phyloP scores from a whole-genome alignment of 2,329 filamentous ascomycete genomes.

The Paecilomyces fulvus region DNA sequence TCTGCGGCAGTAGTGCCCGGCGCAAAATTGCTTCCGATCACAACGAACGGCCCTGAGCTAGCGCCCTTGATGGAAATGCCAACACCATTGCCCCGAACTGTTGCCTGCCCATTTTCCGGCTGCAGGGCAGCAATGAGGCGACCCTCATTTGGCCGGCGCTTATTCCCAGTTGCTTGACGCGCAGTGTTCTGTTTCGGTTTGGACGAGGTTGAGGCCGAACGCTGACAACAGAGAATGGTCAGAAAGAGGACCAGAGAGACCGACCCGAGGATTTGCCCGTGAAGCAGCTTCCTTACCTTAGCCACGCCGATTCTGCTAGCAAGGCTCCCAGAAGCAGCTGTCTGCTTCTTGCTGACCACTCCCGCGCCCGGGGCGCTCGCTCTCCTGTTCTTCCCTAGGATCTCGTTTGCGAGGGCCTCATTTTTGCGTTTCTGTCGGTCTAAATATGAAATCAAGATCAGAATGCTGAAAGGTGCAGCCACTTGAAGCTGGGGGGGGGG shows the following conservation, averaged over 20 bases:
- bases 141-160: slow-evolving; percentile 26
- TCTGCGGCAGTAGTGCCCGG: slow-evolving; percentile 58
- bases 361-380: slow-evolving; percentile 39
- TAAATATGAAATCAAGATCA: slow-evolving; percentile 15
- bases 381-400: slow-evolving; percentile 48
- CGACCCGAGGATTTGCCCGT: background rate
- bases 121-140: slow-evolving; percentile 24
- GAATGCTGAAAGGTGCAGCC: background rate
- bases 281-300: slow-evolving; percentile 38
- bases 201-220: slow-evolving; percentile 33
- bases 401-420: slow-evolving; percentile 49
- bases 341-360: slow-evolving; percentile 29
- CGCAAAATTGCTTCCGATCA: slow-evolving; percentile 56
- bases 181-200: slow-evolving; percentile 28
- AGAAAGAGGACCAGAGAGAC: background rate
- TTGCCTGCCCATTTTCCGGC: slow-evolving; percentile 20
- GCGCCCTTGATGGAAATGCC: slow-evolving; percentile 49
- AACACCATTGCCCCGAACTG: slow-evolving; percentile 20
- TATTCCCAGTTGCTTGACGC: slow-evolving; percentile 18
- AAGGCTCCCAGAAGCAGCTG: slow-evolving; percentile 40
- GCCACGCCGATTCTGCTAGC: slow-evolving; percentile 52
- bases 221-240: slow-evolving; percentile 14
- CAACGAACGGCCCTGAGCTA: slow-evolving; percentile 45
- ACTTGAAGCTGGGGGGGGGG: slow-evolving; percentile 5
- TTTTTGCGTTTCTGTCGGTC: slow-evolving; percentile 48